Conservation (phyloP, 2,329 filamentous ascomycete species). For the Pseudogymnoascus sp. region DNA sequence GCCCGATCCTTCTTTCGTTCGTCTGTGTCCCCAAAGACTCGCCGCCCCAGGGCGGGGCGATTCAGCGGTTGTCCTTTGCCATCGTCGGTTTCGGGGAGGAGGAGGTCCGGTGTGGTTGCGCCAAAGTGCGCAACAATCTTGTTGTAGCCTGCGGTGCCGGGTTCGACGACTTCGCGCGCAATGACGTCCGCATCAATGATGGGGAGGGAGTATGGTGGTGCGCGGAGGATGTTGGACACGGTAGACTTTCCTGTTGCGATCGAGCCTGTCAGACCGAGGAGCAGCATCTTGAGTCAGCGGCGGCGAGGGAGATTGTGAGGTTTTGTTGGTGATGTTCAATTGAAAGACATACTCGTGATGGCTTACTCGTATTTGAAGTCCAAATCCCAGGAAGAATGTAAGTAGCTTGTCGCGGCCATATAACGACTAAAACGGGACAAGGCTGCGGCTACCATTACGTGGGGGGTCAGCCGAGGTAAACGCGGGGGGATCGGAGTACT, state of each 20-base stretch:
- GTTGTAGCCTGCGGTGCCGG: slow-evolving; percentile 74
- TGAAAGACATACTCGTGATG: background rate
- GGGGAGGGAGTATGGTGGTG: slow-evolving; percentile 74
- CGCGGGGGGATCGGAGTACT: background rate
- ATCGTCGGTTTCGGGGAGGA: slow-evolving; percentile 49
- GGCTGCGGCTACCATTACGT: background rate
- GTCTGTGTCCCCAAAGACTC: slow-evolving; percentile 75
- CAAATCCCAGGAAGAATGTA: background rate
- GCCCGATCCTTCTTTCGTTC: slow-evolving; percentile 62
- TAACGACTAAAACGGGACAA: background rate
- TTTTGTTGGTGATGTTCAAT: background rate
- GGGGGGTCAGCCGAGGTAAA: background rate
- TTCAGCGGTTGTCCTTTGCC: slow-evolving; percentile 70
- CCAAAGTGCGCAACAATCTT: slow-evolving; percentile 76
- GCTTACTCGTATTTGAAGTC: background rate
- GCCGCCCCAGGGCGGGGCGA: slow-evolving; percentile 70
- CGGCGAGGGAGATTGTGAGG: background rate
- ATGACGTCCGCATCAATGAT: slow-evolving; percentile 91
- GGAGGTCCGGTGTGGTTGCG: slow-evolving; percentile 74
- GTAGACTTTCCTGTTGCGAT: slow-evolving; percentile 98
- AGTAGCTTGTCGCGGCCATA: background rate
- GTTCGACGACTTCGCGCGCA: slow-evolving; percentile 88
- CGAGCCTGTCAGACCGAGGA: slow-evolving; percentile 91
- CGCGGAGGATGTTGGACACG: slow-evolving; percentile 73
- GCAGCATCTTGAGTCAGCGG: slow-evolving; percentile 54